phyloP scores from a whole-genome alignment of 2,329 filamentous ascomycete species.

The Metarhizium album region DNA sequence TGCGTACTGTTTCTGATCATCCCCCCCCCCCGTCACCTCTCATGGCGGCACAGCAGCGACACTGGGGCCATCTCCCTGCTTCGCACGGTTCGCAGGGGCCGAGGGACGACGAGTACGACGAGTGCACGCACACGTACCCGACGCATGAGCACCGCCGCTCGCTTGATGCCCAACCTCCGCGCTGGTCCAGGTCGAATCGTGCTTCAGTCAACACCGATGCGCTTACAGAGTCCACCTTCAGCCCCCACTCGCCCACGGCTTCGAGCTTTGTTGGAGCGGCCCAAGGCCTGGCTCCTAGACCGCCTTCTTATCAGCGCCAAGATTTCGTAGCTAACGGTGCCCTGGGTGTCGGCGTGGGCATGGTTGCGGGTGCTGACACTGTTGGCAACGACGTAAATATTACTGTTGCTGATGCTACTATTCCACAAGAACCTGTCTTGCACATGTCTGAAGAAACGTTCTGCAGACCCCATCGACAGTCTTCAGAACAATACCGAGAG shows the following conservation, averaged over 20 bases:
- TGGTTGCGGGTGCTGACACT: neutral
- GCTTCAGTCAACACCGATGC: constrained; percentile 42
- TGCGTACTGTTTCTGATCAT: neutral
- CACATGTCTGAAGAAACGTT: constrained; percentile 13
- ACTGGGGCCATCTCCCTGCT: constrained; percentile 48
- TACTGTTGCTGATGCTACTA: neutral
- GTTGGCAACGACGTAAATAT: neutral
- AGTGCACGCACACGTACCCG: constrained; percentile 4
- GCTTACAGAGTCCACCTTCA: constrained; percentile 47
- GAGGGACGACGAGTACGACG: constrained; percentile 7
- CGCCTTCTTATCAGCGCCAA: constrained; percentile 43
- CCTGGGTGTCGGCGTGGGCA: neutral
- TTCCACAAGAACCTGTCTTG: constrained; percentile 25
- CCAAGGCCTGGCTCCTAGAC: constrained; percentile 46
- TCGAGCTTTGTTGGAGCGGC: constrained; percentile 36
- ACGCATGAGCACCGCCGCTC: constrained; percentile 7
- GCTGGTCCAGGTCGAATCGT: constrained; percentile 37
- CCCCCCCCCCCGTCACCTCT: neutral
- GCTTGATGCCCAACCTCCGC: constrained; percentile 27
- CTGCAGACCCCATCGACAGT: constrained; percentile 5
- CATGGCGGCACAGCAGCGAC: constrained; percentile 23
- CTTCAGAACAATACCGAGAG: constrained; percentile 27
- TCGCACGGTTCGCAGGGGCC: constrained; percentile 20
- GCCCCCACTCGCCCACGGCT: constrained; percentile 43
- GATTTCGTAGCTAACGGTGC: neutral